Conservation (phyloP, 2,329 filamentous ascomycete species). For the Penicillium sp. region DNA sequence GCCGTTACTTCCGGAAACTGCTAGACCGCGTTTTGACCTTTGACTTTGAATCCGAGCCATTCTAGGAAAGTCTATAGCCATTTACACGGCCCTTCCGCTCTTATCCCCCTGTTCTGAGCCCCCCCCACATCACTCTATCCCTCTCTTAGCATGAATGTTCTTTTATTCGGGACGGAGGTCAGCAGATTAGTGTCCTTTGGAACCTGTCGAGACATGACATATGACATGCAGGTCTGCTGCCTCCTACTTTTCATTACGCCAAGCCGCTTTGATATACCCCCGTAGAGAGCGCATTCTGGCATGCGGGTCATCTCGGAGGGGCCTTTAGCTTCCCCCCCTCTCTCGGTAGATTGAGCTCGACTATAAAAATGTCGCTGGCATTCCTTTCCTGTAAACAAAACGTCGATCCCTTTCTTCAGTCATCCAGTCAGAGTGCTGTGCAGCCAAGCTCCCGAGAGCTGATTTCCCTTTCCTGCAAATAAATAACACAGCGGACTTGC, state of each 20-base stretch:
- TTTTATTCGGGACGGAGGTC: constrained; percentile 14
- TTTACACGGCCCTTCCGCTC: background rate
- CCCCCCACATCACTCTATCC: constrained; percentile 6
- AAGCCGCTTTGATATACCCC: constrained; percentile 10
- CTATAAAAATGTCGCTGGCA: constrained; percentile 30
- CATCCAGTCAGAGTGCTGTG: constrained; percentile 4
- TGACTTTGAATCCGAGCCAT: constrained; percentile 2
- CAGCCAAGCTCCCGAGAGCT: constrained; percentile 5
- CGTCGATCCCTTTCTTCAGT: constrained; percentile 17
- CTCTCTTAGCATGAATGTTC: constrained; percentile 8
- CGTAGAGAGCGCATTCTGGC: constrained; percentile 21
- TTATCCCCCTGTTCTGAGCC: background rate
- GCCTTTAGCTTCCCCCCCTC: constrained; percentile 10
- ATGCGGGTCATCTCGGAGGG: constrained; percentile 21
- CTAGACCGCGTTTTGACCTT: constrained; percentile 10
- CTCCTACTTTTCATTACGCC: constrained; percentile 9
- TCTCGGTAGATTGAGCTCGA: constrained; percentile 21
- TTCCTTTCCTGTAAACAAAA: constrained; percentile 30
- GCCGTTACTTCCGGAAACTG: background rate
- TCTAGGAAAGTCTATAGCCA: background rate
- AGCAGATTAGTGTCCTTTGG: constrained; percentile 19
- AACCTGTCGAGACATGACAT: constrained; percentile 5
- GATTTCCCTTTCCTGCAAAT: constrained; percentile 6
- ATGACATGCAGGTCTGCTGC: constrained; percentile 22
- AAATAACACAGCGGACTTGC: constrained; percentile 20